These are phyloP conservation scores for Candida ipomoeae DNA, from an alignment of 805 yeast genomes.

Conservation along the genomic window DNA sequence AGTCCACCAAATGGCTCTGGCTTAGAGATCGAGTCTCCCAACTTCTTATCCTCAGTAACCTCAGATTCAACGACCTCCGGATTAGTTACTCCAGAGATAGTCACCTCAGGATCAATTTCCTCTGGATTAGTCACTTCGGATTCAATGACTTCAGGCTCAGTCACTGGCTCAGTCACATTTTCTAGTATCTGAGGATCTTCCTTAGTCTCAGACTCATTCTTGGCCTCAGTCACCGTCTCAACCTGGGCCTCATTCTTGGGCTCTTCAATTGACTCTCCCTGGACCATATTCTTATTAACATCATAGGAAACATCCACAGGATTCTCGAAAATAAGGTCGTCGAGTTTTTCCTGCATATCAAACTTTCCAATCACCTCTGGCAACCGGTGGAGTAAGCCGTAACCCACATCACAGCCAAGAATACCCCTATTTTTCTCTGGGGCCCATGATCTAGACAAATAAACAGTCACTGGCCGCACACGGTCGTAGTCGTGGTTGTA, in stretches of 20 bases:
- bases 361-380: conserved; percentile 40
- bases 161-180: too few species aligned
- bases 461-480: conserved; percentile 82
- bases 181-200: too few species aligned
- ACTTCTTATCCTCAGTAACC: background rate
- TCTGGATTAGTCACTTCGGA: too few species aligned
- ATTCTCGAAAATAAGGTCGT: background rate
- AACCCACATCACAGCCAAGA: conserved; percentile 92
- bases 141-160: too few species aligned
- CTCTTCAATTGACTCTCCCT: background rate
- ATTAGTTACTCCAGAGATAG: too few species aligned
- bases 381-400: conserved; percentile 81
- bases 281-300: background rate
- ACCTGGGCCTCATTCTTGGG: background rate
- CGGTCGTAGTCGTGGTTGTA: conserved; percentile 86
- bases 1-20: background rate
- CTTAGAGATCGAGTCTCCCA: background rate
- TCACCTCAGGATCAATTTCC: background rate
- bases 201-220: too few species aligned
- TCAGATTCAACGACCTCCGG: too few species aligned
- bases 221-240: too few species aligned
- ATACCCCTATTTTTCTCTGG: conserved; percentile 59
- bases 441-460: conserved; percentile 65
- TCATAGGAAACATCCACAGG: background rate
- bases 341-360: background rate